Evolutionary conservation across 169 alveolate species (phyloP).

Genomic region (Toxoplasma gondii): DNA sequence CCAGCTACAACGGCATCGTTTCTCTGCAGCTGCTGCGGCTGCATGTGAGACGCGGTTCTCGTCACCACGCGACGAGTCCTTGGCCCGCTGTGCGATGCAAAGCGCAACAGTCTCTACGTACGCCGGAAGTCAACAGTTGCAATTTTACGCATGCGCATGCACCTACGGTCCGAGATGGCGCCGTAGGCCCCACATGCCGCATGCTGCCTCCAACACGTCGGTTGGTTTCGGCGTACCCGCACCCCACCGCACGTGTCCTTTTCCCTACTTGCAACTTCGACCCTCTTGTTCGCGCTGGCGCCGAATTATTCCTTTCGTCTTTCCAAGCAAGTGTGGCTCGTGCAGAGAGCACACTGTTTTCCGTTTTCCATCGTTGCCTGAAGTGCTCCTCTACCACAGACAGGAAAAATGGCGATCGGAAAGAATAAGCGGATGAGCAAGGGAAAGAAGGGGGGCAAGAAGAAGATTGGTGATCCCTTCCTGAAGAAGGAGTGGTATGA

Average conservation of each 20-base stretch:
- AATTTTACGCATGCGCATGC: background rate
- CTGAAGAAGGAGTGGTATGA: conserved; percentile 97
- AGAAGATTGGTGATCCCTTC: conserved; percentile 97
- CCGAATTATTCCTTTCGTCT: background rate
- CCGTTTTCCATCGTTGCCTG: conserved; percentile 4
- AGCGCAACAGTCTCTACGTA: too few relatives aligned
- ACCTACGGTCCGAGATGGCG: background rate
- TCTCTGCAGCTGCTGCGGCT: too few relatives aligned
- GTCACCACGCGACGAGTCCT: too few relatives aligned
- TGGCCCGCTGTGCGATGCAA: too few relatives aligned
- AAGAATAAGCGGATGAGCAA: conserved; percentile 96
- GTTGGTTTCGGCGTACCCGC: conserved; percentile 19
- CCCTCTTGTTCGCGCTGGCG: background rate
- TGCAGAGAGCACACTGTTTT: background rate
- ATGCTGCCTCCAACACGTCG: background rate
- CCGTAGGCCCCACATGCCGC: background rate
- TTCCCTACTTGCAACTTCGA: background rate
- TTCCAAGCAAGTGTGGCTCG: conserved; percentile 1
- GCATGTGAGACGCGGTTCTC: too few relatives aligned
- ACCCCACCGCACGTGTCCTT: conserved; percentile 7
- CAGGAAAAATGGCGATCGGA: conserved; percentile 93
- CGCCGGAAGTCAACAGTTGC: background rate
- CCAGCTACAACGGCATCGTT: too few relatives aligned
- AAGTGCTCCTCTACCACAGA: background rate
- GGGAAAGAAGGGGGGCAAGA: conserved; percentile 97